A percentile compares a stretch with the other conserved stretches of the same genome.
These are phyloP conservation scores for Crithidia bombi DNA, from an alignment of 208 protist genomes.

Conservation along the genomic window DNA sequence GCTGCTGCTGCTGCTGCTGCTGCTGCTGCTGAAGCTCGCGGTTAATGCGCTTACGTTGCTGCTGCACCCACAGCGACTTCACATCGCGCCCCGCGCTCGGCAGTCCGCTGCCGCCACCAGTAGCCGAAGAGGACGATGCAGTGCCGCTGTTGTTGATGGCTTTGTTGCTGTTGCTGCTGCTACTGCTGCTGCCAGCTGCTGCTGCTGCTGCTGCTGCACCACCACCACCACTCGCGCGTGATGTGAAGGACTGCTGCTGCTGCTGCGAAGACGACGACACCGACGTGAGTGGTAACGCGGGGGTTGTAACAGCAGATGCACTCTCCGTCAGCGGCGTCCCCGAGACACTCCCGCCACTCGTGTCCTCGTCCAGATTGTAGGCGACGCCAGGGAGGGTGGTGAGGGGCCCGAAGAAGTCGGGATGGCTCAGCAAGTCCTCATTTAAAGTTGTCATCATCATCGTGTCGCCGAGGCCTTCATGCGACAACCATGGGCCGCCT, in stretches of 20 bases:
- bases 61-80: conserved; percentile 28
- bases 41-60: conserved; percentile 34
- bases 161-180: not conserved
- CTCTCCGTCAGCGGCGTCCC: not conserved
- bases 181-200: not conserved
- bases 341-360: not conserved
- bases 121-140: not conserved
- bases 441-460: conserved; percentile 3
- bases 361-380: conserved; percentile 39
- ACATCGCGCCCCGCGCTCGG: conserved; percentile 9
- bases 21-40: conserved; percentile 28
- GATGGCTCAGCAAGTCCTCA: conserved; percentile 2
- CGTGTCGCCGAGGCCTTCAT: conserved; percentile 6
- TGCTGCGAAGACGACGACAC: not conserved
- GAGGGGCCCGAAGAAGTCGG: conserved; percentile 16
- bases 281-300: too few species aligned
- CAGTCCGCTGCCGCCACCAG: not conserved
- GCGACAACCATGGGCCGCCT: conserved; percentile 2
- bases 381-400: conserved; percentile 31
- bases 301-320: too few species aligned
- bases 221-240: not conserved
- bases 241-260: not conserved
- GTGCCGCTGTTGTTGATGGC: not conserved
- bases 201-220: conserved; percentile 2
- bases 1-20: conserved; percentile 11